Base-by-base conservation (phyloP, 352 stramenopile species). In the Plasmopara halstedii region DNA sequence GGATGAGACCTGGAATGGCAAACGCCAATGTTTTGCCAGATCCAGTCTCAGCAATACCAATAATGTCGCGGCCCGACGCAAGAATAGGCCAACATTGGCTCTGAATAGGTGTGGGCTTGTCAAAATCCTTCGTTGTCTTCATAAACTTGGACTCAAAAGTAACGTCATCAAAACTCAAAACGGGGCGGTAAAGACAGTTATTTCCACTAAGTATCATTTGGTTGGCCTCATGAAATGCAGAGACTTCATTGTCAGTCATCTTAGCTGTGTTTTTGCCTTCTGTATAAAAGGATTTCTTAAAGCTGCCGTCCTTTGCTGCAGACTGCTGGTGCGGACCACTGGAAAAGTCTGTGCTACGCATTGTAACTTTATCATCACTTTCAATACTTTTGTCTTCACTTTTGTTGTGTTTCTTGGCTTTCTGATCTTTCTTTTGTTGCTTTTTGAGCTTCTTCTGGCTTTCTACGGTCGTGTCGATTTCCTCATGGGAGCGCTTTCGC, bases 21-120 rank as follows among this genome's bases (percentile, higher is more conserved):
- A 99, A 99, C n/a, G 89, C 94, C 14, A 98, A 71, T 27, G 95
- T 99, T 70, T 99, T 98, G 21, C 96, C 96, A 14, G 81, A 96
- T 29, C 95, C 94, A 4, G 87, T 97, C 67, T 96, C 85, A n/a
- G 88, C 84, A 48, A 96, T 94, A 48, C 83, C 86, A 41, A 96
- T 90, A 44, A 95, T 88, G 52, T 97, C 86, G 18, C 83, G 73
- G 26, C 80, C 82, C 2, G 76, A 88, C 17, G 75, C 69, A 14
- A 96, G 66, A 46, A 95, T 90, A 4, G 87, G 87, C 95, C 95
- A 99, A 58, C 94, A 98, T 62, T 98, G 88, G 29, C 89, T 94
- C 73, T 99, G 96, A 69, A 99, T 98, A n/a, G 94, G 94, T 50
- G 89, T 98, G 25, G 96, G 95, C 63, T 76, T 85, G 41, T 67